Percentiles rank a stretch among this genome's conserved stretches.
phyloP scores from a whole-genome alignment of 2,329 filamentous ascomycete species.

The Aspergillus neotritici region DNA sequence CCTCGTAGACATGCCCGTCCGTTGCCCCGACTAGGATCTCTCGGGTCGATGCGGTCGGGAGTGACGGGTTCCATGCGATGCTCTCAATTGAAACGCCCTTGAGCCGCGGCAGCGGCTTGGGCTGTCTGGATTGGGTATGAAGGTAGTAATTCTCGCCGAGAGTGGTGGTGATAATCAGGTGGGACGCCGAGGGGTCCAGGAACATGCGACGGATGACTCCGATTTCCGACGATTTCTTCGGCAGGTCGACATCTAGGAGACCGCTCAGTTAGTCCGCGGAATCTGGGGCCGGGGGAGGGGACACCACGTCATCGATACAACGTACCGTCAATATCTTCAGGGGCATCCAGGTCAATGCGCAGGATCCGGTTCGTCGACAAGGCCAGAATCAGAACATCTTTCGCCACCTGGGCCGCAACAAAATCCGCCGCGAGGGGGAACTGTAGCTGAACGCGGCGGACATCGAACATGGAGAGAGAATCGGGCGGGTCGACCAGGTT shows the following conservation, averaged over 20 bases:
- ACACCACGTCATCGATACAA: not conserved
- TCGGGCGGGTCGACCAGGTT: slow-evolving; percentile 57
- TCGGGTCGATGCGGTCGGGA: slow-evolving; percentile 86
- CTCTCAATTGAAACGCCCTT: slow-evolving; percentile 84
- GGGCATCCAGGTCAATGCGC: slow-evolving; percentile 86
- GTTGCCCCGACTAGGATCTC: slow-evolving; percentile 88
- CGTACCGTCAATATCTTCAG: slow-evolving; percentile 87
- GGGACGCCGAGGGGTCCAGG: slow-evolving; percentile 91
- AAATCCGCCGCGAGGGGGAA: slow-evolving; percentile 95
- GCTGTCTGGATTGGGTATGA: slow-evolving; percentile 86
- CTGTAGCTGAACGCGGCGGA: slow-evolving; percentile 85
- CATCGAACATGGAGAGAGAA: slow-evolving; percentile 83
- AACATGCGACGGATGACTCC: slow-evolving; percentile 95
- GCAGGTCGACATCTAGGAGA: slow-evolving; percentile 83
- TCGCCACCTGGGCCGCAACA: slow-evolving; percentile 91
- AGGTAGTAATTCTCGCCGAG: slow-evolving; percentile 97
- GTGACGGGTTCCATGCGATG: slow-evolving; percentile 88
- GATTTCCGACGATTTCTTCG: slow-evolving; percentile 84
- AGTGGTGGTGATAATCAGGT: slow-evolving; percentile 85
- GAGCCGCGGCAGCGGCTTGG: slow-evolving; percentile 72
- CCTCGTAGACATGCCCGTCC: slow-evolving; percentile 94
- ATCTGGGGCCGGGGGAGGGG: slow-evolving; percentile 1
- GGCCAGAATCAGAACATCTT: slow-evolving; percentile 91
- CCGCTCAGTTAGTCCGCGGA: slow-evolving; percentile 13
- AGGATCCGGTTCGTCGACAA: slow-evolving; percentile 88